Conservation (phyloP, 345 rosid species). For the Brassica nigra region DNA sequence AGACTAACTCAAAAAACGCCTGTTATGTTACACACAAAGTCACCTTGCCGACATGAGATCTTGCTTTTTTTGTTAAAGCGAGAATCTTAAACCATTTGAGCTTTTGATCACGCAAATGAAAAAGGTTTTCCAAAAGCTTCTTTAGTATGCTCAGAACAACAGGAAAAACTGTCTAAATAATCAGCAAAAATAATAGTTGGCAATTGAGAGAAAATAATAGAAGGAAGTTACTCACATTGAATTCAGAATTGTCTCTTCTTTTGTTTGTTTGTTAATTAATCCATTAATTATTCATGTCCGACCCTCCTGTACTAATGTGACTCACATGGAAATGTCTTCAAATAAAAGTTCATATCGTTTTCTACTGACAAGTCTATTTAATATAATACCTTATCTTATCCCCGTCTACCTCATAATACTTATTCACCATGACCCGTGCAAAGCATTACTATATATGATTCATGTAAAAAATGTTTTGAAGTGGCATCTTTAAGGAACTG, state of each 20-base stretch:
- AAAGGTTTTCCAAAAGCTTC: background rate
- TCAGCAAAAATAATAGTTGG: conserved; percentile 14
- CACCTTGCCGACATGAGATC: background rate
- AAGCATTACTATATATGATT: conserved; percentile 17
- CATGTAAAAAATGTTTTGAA: conserved; percentile 35
- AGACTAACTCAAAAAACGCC: background rate
- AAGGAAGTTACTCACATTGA: conserved; percentile 10
- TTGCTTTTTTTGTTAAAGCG: background rate
- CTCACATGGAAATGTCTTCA: conserved; percentile 43
- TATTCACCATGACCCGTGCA: conserved; percentile 27
- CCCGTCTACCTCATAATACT: conserved; percentile 18
- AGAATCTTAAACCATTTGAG: background rate
- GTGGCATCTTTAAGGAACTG: conserved; percentile 7
- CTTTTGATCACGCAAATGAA: background rate
- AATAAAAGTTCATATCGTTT: conserved; percentile 22
- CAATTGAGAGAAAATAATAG: conserved; percentile 2
- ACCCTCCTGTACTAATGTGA: conserved; percentile 30
- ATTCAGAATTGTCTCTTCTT: conserved; percentile 11
- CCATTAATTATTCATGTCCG: conserved; percentile 26
- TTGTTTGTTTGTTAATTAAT: conserved; percentile 14
- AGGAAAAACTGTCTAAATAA: background rate
- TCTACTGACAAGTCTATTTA: conserved; percentile 31
- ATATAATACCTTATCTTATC: conserved; percentile 19
- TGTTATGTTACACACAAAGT: background rate
- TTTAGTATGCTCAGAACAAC: background rate